phyloP scores from a whole-genome alignment of 345 rosid genomes.

The Salix arbutifolia region DNA sequence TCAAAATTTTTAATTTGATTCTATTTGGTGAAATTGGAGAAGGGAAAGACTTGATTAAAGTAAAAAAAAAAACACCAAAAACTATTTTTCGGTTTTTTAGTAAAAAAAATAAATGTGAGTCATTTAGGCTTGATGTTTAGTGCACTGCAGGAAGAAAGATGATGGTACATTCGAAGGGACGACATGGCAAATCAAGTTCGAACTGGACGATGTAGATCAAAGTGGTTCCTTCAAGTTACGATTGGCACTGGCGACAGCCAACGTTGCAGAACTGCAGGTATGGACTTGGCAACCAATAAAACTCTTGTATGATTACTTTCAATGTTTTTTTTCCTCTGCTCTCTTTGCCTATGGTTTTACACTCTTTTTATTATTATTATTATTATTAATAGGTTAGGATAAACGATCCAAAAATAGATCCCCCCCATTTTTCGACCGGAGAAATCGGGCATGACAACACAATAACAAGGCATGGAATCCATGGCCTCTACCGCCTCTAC shows the following conservation, averaged over 20 bases:
- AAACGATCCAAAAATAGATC: conserved; percentile 35
- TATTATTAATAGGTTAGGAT: conserved; percentile 43
- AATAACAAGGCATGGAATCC: conserved; percentile 80
- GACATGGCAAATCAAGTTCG: conserved; percentile 75
- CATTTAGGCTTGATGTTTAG: neutral
- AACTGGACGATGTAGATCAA: conserved; percentile 35
- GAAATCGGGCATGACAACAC: conserved; percentile 65
- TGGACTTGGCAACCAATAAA: no score
- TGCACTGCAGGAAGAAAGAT: conserved; percentile 40
- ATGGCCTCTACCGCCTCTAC: conserved; percentile 62
- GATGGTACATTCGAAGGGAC: conserved; percentile 38
- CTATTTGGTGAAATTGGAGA: no score
- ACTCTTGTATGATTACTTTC: no score
- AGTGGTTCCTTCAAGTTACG: conserved; percentile 49
- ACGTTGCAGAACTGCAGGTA: conserved; percentile 80
- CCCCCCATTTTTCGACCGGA: conserved; percentile 59
- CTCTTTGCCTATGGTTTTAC: no score
- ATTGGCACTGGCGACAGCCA: conserved; percentile 79
- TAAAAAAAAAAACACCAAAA: no score
- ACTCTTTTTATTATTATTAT: no score
- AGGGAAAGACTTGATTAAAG: no score
- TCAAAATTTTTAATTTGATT: no score
- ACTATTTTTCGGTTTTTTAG: no score
- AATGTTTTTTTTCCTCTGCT: no score
- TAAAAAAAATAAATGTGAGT: no score